Evolutionary conservation across 345 rosid genomes (phyloP).

Genomic region (Laguncularia racemosa): DNA sequence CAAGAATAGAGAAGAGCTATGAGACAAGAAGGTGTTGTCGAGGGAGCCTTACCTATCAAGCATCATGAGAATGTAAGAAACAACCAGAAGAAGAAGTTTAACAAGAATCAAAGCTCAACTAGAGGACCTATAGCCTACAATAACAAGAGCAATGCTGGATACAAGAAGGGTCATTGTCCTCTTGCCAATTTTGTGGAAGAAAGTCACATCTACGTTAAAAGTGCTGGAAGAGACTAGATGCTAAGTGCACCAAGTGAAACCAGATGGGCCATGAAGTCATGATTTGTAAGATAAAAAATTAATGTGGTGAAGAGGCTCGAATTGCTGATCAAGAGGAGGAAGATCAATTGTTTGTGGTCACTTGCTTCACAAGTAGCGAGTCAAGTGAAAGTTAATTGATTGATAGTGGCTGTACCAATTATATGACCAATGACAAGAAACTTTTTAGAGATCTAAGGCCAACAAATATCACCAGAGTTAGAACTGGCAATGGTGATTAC

Average conservation of each 20-base stretch:
- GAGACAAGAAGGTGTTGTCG: background rate
- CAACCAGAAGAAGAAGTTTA: no score
- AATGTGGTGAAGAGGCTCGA: no score
- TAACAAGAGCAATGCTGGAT: background rate
- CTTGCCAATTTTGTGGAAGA: background rate
- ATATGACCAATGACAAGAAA: background rate
- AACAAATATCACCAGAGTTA: background rate
- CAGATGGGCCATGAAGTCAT: background rate
- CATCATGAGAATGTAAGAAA: no score
- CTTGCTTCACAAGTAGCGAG: background rate
- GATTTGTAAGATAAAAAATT: background rate
- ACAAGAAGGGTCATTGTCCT: background rate
- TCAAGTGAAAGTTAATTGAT: background rate
- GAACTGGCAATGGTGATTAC: background rate
- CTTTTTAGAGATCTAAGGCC: background rate
- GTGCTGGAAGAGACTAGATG: background rate
- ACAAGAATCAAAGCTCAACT: no score
- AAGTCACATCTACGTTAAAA: background rate
- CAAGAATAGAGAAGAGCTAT: background rate
- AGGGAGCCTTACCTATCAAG: background rate
- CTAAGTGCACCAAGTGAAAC: background rate
- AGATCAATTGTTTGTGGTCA: background rate
- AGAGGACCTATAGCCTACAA: no score
- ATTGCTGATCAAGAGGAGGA: background rate
- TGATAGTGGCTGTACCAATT: slow-evolving; percentile 7